A percentile compares a stretch with the other conserved stretches of the same genome.
Conservation (phyloP, 768 basidiomycete genomes). For the Boletus reticulatus region DNA sequence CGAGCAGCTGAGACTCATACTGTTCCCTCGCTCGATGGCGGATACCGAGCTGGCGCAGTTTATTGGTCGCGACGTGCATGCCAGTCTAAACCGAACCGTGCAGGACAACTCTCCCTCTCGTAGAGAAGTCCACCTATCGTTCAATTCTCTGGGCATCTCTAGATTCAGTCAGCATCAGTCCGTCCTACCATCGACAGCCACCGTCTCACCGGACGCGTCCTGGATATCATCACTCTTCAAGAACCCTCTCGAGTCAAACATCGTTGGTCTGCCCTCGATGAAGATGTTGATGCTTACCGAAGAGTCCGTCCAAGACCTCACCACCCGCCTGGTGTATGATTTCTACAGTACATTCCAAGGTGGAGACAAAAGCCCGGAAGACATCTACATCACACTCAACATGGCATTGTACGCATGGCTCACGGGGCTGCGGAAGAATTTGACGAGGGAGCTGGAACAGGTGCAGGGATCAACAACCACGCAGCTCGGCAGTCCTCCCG, state of each 20-base stretch:
- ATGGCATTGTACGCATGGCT: slow-evolving; percentile 82
- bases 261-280: slow-evolving; percentile 82
- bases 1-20: slow-evolving; percentile 59
- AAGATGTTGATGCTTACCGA: slow-evolving; percentile 77
- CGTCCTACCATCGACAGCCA: slow-evolving; percentile 38
- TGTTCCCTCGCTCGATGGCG: slow-evolving; percentile 78
- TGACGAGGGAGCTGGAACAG: slow-evolving; percentile 77
- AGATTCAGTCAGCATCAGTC: slow-evolving; percentile 65
- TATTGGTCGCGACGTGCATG: slow-evolving; percentile 63
- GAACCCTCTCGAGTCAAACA: slow-evolving; percentile 64
- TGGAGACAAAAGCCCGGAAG: slow-evolving; percentile 57
- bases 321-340: slow-evolving; percentile 55
- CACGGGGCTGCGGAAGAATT: slow-evolving; percentile 70
- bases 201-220: slow-evolving; percentile 41
- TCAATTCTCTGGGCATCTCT: slow-evolving; percentile 75
- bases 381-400: slow-evolving; percentile 85
- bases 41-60: slow-evolving; percentile 80
- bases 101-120: slow-evolving; percentile 47
- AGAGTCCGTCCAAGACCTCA: slow-evolving; percentile 44
- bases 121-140: slow-evolving; percentile 68
- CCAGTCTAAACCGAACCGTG: slow-evolving; percentile 64
- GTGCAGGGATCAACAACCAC: slow-evolving; percentile 57
- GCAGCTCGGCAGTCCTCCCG: slow-evolving; percentile 34
- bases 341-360: slow-evolving; percentile 70
- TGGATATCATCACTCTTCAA: slow-evolving; percentile 65